Base-by-base conservation (phyloP, 495 filamentous ascomycete genomes). In the Trichoderma gamsii region DNA sequence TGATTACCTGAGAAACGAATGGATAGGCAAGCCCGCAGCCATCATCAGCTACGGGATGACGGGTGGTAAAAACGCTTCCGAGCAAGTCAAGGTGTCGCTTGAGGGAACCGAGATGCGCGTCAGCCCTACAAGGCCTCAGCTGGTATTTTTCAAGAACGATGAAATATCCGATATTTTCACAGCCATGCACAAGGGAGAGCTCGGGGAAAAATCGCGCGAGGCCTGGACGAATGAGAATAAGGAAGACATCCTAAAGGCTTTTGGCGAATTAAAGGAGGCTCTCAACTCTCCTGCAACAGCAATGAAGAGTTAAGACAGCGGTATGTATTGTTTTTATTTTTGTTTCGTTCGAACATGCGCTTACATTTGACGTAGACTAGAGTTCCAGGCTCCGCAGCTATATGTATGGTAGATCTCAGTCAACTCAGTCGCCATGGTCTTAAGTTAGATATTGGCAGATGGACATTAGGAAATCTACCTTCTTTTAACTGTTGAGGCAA, bases 1-100 rank as follows among this genome's bases (percentile, higher is more conserved):
- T 61, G 86, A 89, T 71, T 88, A 86, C 71, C 78, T 89, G 0
- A 76, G 77, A 44, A 71, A 84, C 69, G 86, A 89, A 73, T 88
- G 86, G 86, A 79, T 74, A 66, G 84, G 82, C 27, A 88, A 88
- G 74, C 82, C 85, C 0, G 81, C 82, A 18, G 77, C 76, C 66
- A 80, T 88, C 69, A 80, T 88, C 12, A 82, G 77, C 67, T 88
- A 87, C 75, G 85, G 86, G 2, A 77, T 80, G 0, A 67, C 78
- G 61, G 83, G 84, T 18, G 85, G 85, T 49, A 73, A 72, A 32
- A 80, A 79, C 65, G 77, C 81, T 1, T 78, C 76, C 35, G 76
- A 76, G 51, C 79, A 82, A 46, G 71, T 78, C 64, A 71, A 70
- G 38, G 63, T 76, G 41, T 49, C 71, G 12, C 71, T 79, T 4